Conservation (phyloP, 129 eudicot genomes). For the Lactuca sativa region DNA sequence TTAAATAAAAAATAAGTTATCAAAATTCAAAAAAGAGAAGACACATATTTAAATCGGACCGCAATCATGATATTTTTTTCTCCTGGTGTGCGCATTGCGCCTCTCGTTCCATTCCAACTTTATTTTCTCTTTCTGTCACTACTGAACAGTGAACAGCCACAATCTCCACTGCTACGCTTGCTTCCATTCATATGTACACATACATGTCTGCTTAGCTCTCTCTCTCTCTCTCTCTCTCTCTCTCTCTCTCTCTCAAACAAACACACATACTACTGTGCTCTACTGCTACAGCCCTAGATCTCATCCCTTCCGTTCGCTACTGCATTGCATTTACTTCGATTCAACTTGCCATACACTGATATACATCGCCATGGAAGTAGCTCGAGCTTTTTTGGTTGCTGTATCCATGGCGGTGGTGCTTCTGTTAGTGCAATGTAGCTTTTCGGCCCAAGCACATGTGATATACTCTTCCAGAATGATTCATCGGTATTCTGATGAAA, state of each 20-base stretch:
- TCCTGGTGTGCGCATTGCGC: constrained; percentile 19
- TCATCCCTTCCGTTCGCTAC: constrained; percentile 9
- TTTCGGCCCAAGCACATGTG: constrained; percentile 19
- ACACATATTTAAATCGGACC: neutral
- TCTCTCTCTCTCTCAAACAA: too few species aligned
- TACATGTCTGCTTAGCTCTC: neutral
- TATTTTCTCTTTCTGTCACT: constrained; percentile 26
- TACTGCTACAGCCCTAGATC: constrained; percentile 24
- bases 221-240: neutral
- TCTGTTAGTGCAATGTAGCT: constrained; percentile 25
- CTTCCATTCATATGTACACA: constrained; percentile 3
- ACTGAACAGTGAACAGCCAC: constrained; percentile 9
- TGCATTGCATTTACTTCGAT: constrained; percentile 17
- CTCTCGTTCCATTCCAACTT: constrained; percentile 21
- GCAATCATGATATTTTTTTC: constrained; percentile 4
- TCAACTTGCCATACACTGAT: neutral
- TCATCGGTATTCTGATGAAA: constrained; percentile 67
- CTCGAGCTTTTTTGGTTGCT: constrained; percentile 16
- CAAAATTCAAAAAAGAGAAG: too few species aligned
- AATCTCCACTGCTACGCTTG: constrained; percentile 2
- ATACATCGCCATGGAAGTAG: constrained; percentile 24
- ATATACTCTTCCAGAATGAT: constrained; percentile 54
- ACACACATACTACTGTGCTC: neutral
- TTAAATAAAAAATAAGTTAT: too few species aligned
- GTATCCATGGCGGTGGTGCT: constrained; percentile 9